phyloP scores from a whole-genome alignment of 768 basidiomycete genomes.

The Dentipellis fragilis region DNA sequence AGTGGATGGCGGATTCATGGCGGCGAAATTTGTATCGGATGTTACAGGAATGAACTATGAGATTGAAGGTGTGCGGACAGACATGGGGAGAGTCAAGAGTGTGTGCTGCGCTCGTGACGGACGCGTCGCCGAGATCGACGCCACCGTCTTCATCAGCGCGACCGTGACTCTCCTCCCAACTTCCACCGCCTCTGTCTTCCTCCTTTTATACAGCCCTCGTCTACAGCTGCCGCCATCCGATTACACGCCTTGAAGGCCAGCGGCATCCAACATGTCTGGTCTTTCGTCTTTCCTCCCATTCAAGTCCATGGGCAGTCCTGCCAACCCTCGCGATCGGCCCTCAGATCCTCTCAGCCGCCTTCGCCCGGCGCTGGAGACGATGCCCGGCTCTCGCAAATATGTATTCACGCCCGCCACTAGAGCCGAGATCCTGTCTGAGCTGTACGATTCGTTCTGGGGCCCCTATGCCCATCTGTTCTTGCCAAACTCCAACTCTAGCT shows the following conservation, averaged over 20 bases:
- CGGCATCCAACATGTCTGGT: constrained; percentile 26
- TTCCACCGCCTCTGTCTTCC: constrained; percentile 1
- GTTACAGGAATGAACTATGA: not conserved
- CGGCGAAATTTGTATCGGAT: not conserved
- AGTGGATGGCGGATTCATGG: not conserved
- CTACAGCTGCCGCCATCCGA: not conserved
- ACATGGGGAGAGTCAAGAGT: not conserved
- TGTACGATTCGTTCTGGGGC: constrained; percentile 80
- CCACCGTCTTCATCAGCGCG: not conserved
- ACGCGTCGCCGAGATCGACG: not conserved
- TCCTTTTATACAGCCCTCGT: not conserved
- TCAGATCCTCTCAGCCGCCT: constrained; percentile 64
- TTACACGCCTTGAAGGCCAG: not conserved
- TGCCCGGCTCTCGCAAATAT: constrained; percentile 74
- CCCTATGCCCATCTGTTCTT: constrained; percentile 64
- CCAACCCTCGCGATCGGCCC: constrained; percentile 45
- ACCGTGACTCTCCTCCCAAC: not conserved
- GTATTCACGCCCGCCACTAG: constrained; percentile 65
- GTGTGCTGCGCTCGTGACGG: not conserved
- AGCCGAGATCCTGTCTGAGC: constrained; percentile 70
- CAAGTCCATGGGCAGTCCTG: constrained; percentile 38
- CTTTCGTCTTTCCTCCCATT: constrained; percentile 35
- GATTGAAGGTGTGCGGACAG: not conserved
- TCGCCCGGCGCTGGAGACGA: constrained; percentile 67
- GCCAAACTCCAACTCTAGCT: constrained; percentile 48